Conservation (phyloP, 768 basidiomycete species). For the Chlorophyllum brunneum region DNA sequence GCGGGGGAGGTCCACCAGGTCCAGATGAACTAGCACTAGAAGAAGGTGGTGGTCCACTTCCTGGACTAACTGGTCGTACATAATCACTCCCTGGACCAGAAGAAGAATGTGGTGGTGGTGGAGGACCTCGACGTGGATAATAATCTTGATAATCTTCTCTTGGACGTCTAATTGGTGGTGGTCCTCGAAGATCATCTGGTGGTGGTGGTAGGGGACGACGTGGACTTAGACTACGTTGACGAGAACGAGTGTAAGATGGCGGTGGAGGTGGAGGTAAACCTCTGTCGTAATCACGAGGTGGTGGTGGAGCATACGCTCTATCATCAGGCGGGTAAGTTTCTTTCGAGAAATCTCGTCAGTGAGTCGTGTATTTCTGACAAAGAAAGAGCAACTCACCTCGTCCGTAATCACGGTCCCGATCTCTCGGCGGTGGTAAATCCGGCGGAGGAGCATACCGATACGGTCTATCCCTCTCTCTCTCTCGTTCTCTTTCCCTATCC, state of each 20-base stretch:
- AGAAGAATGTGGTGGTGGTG: too few species aligned
- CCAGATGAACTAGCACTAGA: too few species aligned
- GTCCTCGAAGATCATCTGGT: conserved; percentile 34
- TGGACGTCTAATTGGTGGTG: conserved; percentile 40
- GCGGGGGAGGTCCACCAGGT: too few species aligned
- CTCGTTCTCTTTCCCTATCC: neutral
- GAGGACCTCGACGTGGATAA: conserved; percentile 16
- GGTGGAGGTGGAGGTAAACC: conserved; percentile 12
- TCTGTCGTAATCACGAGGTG: conserved; percentile 25
- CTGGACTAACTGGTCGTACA: neutral
- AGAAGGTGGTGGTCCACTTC: neutral
- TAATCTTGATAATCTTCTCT: conserved; percentile 38
- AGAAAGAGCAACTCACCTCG: neutral
- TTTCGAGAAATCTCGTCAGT: conserved; percentile 1
- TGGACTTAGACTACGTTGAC: conserved; percentile 44
- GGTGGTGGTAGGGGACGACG: conserved; percentile 27
- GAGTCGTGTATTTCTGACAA: too few species aligned
- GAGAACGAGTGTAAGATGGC: conserved; percentile 34
- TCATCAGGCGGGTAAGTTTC: conserved; percentile 20
- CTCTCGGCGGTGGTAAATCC: neutral
- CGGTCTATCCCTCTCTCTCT: conserved; percentile 3
- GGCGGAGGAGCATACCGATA: conserved; percentile 8
- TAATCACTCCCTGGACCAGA: neutral
- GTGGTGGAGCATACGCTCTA: conserved; percentile 13
- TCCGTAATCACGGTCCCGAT: conserved; percentile 14